Evolutionary conservation across 1,284 basidiomycete genomes (phyloP).

Genomic region (Xerocomus minutiporus): DNA sequence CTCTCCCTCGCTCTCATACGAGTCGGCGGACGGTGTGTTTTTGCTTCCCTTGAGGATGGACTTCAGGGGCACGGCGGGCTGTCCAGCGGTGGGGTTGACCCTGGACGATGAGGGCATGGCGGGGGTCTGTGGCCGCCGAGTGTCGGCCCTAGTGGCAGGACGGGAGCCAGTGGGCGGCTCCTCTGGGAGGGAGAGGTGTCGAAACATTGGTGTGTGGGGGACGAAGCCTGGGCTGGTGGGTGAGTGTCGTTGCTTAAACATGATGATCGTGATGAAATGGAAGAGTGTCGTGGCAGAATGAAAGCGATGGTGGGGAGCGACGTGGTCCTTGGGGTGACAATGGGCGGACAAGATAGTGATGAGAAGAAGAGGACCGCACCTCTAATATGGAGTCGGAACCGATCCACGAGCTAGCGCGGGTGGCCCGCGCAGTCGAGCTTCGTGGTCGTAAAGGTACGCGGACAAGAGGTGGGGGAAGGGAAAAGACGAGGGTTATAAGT

Average conservation of each 20-base stretch:
- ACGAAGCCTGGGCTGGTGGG: constrained; percentile 21
- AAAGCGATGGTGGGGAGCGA: constrained; percentile 7
- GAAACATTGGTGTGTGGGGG: constrained; percentile 28
- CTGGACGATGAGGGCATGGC: constrained; percentile 18
- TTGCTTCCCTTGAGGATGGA: constrained; percentile 32
- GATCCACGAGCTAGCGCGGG: constrained; percentile 15
- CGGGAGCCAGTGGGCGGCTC: constrained; percentile 19
- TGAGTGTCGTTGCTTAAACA: constrained; percentile 28
- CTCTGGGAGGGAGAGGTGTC: constrained; percentile 31
- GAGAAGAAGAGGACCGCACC: constrained; percentile 3
- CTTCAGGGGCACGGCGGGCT: constrained; percentile 25
- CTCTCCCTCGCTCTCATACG: constrained; percentile 32
- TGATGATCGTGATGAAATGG: constrained; percentile 27
- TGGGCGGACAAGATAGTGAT: background rate
- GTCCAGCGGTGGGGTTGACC: constrained; percentile 21
- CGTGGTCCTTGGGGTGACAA: constrained; percentile 1
- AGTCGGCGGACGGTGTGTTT: constrained; percentile 14
- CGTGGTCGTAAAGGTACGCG: constrained; percentile 11
- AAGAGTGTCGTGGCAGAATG: constrained; percentile 20
- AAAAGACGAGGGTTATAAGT: constrained; percentile 14
- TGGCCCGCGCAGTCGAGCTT: constrained; percentile 22
- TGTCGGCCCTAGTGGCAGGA: constrained; percentile 18
- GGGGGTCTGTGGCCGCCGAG: constrained; percentile 22
- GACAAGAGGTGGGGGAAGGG: constrained; percentile 10
- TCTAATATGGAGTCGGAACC: constrained; percentile 11